A percentile compares a stretch with the other conserved stretches of the same genome.
Conservation (phyloP, 805 yeast genomes). For the Starmerella asiatica region DNA sequence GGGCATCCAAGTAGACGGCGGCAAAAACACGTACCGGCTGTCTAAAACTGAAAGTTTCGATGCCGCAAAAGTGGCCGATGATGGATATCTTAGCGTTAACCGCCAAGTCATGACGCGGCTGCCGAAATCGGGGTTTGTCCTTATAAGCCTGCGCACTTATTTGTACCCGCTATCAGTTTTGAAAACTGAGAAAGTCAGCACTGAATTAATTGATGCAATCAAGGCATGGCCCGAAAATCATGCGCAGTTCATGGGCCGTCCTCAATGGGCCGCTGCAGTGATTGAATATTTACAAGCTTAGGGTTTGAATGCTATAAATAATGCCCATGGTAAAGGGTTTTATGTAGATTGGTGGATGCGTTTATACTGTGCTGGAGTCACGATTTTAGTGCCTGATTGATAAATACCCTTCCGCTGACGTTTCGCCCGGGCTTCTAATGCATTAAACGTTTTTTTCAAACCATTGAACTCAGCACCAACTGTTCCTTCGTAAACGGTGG, state of each 20-base stretch:
- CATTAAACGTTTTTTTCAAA: slow-evolving; percentile 44
- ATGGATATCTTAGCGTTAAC: slow-evolving; percentile 42
- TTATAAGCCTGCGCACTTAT: slow-evolving; percentile 46
- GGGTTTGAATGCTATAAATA: no score
- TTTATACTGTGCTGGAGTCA: slow-evolving; percentile 76
- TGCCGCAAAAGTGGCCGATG: slow-evolving; percentile 24
- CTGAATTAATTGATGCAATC: slow-evolving; percentile 48
- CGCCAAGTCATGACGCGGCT: slow-evolving; percentile 44
- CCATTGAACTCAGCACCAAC: slow-evolving; percentile 78
- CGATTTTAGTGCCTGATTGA: slow-evolving; percentile 34
- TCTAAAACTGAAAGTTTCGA: slow-evolving; percentile 9
- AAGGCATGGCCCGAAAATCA: slow-evolving; percentile 27
- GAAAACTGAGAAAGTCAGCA: slow-evolving; percentile 35
- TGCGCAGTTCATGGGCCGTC: slow-evolving; percentile 18
- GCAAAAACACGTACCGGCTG: slow-evolving; percentile 11
- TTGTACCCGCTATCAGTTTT: slow-evolving; percentile 38
- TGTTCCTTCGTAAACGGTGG: slow-evolving; percentile 76
- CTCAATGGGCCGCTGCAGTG: slow-evolving; percentile 19
- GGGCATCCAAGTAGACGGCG: slow-evolving; percentile 40
- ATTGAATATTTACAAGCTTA: no score
- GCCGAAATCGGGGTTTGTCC: slow-evolving; percentile 35
- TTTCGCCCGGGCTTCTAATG: slow-evolving; percentile 50
- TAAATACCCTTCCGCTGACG: slow-evolving; percentile 52
- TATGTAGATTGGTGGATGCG: slow-evolving; percentile 9
- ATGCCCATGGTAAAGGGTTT: no score